Base-by-base conservation (phyloP, 805 yeast genomes). In the Candida easanensis region DNA sequence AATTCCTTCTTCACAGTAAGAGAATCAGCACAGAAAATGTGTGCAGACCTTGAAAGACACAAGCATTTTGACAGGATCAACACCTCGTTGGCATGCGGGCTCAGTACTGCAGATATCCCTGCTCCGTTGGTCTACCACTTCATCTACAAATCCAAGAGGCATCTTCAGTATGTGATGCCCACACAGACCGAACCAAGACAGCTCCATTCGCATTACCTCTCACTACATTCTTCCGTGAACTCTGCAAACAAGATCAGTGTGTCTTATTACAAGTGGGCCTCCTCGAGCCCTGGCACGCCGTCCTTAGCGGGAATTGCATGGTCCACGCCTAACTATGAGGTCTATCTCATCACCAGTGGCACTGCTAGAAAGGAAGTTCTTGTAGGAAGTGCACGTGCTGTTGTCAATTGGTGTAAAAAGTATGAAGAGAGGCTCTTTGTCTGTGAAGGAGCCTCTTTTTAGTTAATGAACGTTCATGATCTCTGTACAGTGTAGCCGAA, bases 1-100 rank as follows among this genome's bases (percentile, higher is more conserved):
- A 86, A 85, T 54, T 71, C 88, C 2, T 91, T 91, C 56, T 88
- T 76, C 59, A 83, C 81, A 42, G 74, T 91, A 73, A 79, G 87
- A 48, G 71, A 74, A 25, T 71, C 80, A 3, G 78, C 86, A 0
- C 67, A 71, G 26, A 67, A 69, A 23, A 73, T 89, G 14, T 62
- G 82, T 16, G 60, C 60, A 13, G 63, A 65, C 8, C 50, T 82
- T 26, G 58, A 60, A 9, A 52, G 54, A 8, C 64, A 70, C 36
- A 62, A 61, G 25, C 61, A 74, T 16, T 50, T 71, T 8, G 57
- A 58, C 14, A 64, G 69, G 19, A 64, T 76, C 13, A 58, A 59
- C n/a, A 58, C 61, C 17, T 65, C 75, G 7, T 26, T 50, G 14
- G 35, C 28, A 18, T 70, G 69, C 15, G 66, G 77, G 2, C 63